Base-by-base conservation (phyloP, 345 rosid species). In the Brassica incana region DNA sequence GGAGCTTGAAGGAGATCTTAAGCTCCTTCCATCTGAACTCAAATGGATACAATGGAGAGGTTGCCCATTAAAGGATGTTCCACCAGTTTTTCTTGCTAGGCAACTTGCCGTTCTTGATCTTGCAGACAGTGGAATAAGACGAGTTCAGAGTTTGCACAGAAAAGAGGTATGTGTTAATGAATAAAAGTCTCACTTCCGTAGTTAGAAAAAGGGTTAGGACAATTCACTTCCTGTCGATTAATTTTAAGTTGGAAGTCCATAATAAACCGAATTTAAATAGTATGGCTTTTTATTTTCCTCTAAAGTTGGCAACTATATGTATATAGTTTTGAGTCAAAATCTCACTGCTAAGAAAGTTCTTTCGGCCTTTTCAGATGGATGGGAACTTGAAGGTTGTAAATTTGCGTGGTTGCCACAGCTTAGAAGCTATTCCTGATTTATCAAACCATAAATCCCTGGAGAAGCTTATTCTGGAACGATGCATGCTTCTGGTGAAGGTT, bases 31-130 rank as follows among this genome's bases (percentile, higher is more conserved):
- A 18, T 61, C 65, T 40, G 85, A 80, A 52, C 65, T 90, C 72
- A 88, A 84, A 76, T 92, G 95, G 90, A 85, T 92, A 25, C 91
- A 85, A 33, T 90, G 93, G 97, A 88, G 81, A 82, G 84, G 86
- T 20, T 90, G 94, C 65, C 81, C 87, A 2, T 48, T 86, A 83
- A 67, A 80, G 82, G 68, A 56, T 29, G 82, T 92, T 43, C 91
- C 90, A 56, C 72, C 80, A 23, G 76, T 82, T 60, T 77, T 84
- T 69, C 73, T 58, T 71, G 81, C 84, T 56, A 2, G 50, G 15
- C 52, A 86, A 66, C 90, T 90, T 58, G 89, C 86, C 14, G 88
- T 92, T 75, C 91, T 90, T 79, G 88, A 92, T 84, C 92, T 92
- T 80, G 86, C 94, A 12, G 82, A 82, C 9, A 89, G 97, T 85